Evolutionary conservation across 768 basidiomycete genomes (phyloP), one percentile per base, ranked within the genome.

Genomic region (Sarcomyxa edulis): DNA sequence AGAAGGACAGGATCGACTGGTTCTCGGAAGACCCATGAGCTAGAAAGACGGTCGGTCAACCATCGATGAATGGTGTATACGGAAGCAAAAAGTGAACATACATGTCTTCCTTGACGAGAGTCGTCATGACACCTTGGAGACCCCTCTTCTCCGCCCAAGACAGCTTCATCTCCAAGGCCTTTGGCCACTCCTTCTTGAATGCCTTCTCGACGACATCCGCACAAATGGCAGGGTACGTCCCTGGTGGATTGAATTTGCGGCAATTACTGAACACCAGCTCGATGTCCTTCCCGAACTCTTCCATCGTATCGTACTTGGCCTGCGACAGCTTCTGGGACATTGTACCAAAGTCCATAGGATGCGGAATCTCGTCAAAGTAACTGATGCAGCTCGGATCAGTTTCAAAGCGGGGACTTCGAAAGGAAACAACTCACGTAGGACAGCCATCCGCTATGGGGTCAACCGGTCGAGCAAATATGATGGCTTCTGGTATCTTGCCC

Each of bases 261-360:
- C 94, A 97, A 52, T 99, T 99, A 55, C 60, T 69, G 54, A 96
- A 84, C 32, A 96, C 76, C 4, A 94, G 76, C 37, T 87, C 80
- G 36, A 88, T 65, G 49, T 97, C 94, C 45, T 71, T 71, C 40
- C 71, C 78, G 44, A 98, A 84, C 0, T 81, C 78, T 36, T 86
- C 90, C 83, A 93, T 89, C 2, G 76, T 82, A 9, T 63, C 48
- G 56, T 98, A 99, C 50, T 74, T 66, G 34, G 71, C 75, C 36
- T 74, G 64, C 26, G 71, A 68, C 43, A 96, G 64, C 52, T 87
- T 90, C 26, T 68, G 63, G 10, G 58, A 58, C 48, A 96, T 86
- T 2, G 94, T 95, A 7, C 77, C 78, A 37, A 97, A 81, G 61
- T 97, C 93, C 95, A 97, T 97, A 5, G 95, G 95, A 47, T 85